Base-by-base conservation (phyloP, 257 asterid species). In the Cruciata laevipes region DNA sequence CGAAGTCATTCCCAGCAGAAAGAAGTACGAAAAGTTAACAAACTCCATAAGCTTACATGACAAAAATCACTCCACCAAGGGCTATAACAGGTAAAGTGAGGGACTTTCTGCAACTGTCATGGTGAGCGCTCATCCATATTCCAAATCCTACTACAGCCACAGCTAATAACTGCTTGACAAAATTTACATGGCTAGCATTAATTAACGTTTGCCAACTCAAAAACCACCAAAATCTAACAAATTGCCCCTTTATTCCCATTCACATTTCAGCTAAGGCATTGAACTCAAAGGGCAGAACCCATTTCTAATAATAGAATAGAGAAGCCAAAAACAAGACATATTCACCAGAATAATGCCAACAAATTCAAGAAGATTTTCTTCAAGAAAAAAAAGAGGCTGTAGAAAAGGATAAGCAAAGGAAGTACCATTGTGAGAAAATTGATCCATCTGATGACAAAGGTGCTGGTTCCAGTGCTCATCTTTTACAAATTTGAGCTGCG, bases 61-160 rank as follows among this genome's bases (percentile, higher is more conserved):
- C 51, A 4, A 85, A 87, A 73, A 89, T 92, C 58, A 74, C 82
- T 13, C 85, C 91, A 37, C 98, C 98, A 66, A 92, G 94, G 73
- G 85, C 87, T 69, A 92, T 76, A 76, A 92, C 87, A 2, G 96
- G 98, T 25, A 87, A 75, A 16, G 93, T 88, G 38, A 92, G 91
- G 58, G 97, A 83, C 75, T 78, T 86, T 77, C 92, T 75, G 78
- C 98, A 92, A 75, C 77, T 78, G 69, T 92, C 97, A 60, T 92
- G 93, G 76, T 89, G 88, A 76, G 80, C 72, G 79, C 85, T 78
- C 95, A 89, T 86, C 98, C 96, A 92, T 77, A 89, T 80, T 57
- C 97, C 98, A 72, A 89, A 92, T 58, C 90, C 93, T 30, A 89
- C 35, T 25, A 89, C 93, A 47, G 75, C 95, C 64, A 83, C 70